These are phyloP conservation scores for Talaromyces marneffei DNA, from an alignment of 2,329 filamentous ascomycete species.

Conservation along the genomic window DNA sequence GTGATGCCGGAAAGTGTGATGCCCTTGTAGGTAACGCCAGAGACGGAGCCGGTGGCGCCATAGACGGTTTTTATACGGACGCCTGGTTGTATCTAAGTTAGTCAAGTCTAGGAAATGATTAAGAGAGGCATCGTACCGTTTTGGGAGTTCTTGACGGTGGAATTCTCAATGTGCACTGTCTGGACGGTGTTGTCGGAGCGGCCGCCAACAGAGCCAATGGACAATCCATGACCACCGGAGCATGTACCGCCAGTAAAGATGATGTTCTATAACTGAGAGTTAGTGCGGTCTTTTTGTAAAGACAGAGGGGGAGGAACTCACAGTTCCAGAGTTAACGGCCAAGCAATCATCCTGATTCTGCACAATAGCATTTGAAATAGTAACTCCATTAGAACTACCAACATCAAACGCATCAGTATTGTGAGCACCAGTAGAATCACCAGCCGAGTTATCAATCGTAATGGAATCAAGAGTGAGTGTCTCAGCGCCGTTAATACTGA, in stretches of 20 bases:
- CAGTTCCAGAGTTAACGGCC: slow-evolving; percentile 49
- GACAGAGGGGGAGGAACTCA: slow-evolving; percentile 9
- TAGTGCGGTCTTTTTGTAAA: neutral
- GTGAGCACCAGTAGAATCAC: slow-evolving; percentile 42
- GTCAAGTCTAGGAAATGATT: too few relatives aligned
- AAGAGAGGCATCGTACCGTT: slow-evolving; percentile 20
- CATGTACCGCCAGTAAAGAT: slow-evolving; percentile 43
- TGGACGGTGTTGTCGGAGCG: slow-evolving; percentile 50
- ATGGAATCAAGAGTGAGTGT: slow-evolving; percentile 47
- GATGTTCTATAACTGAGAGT: slow-evolving; percentile 35
- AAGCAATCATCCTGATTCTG: slow-evolving; percentile 60
- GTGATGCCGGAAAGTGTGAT: slow-evolving; percentile 49
- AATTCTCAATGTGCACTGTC: slow-evolving; percentile 47
- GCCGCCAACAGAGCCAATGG: slow-evolving; percentile 38
- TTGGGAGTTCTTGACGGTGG: slow-evolving; percentile 42
- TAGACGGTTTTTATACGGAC: slow-evolving; percentile 55
- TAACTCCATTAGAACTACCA: slow-evolving; percentile 44
- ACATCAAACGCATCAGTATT: slow-evolving; percentile 60
- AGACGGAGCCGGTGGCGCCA: slow-evolving; percentile 48
- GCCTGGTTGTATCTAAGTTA: slow-evolving; percentile 26
- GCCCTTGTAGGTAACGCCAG: slow-evolving; percentile 48
- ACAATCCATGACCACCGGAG: slow-evolving; percentile 32
- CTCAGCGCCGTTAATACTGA: slow-evolving; percentile 41
- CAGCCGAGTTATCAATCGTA: slow-evolving; percentile 54
- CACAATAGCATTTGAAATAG: slow-evolving; percentile 49